Conservation (phyloP, 257 asterid species). For the Nicotiana tomentosiformis region DNA sequence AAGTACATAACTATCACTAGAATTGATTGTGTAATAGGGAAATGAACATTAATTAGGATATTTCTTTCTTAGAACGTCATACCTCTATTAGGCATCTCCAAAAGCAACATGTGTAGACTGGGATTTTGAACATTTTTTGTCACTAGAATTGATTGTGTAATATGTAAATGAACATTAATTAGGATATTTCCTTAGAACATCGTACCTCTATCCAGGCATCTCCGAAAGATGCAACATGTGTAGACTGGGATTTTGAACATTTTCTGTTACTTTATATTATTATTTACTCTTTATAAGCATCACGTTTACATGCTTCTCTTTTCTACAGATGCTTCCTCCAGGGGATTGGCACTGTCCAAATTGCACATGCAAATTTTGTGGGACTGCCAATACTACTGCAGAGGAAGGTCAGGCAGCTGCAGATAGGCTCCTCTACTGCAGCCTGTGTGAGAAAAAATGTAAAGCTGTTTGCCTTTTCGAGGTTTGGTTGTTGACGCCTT, state of each 20-base stretch:
- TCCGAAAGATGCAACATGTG: background rate
- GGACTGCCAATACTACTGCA: constrained; percentile 31
- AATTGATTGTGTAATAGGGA: background rate
- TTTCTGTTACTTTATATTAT: background rate
- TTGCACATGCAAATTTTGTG: constrained; percentile 82
- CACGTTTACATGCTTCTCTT: constrained; percentile 10
- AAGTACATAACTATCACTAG: background rate
- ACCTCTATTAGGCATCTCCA: background rate
- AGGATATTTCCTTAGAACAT: background rate
- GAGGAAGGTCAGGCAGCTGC: constrained; percentile 29
- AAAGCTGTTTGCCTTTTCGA: constrained; percentile 21
- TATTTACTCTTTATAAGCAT: background rate
- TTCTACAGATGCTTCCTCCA: constrained; percentile 63
- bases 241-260: constrained; percentile 2
- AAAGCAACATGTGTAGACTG: too few species aligned
- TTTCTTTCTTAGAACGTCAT: background rate
- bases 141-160: background rate
- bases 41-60: background rate
- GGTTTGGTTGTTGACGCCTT: background rate
- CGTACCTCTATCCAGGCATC: background rate
- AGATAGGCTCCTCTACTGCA: constrained; percentile 49
- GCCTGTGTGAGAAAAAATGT: constrained; percentile 80
- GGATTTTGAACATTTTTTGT: too few species aligned
- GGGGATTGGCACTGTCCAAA: constrained; percentile 98
- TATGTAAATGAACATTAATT: background rate